Base-by-base conservation (phyloP, 1,284 basidiomycete species). In the Marasmius fiardii region DNA sequence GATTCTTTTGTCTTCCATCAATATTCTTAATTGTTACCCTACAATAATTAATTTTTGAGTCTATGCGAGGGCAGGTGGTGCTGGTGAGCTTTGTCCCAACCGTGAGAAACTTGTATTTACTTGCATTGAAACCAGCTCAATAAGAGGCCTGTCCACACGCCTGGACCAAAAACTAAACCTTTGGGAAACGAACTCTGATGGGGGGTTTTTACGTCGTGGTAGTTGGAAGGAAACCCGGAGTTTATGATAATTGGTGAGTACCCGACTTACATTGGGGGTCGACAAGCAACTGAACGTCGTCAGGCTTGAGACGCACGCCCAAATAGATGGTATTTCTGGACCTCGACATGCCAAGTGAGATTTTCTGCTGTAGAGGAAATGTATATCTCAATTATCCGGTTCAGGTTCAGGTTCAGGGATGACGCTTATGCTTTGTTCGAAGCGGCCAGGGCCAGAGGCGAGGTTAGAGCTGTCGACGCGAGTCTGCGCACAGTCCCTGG, bases 151-250 rank as follows among this genome's bases (percentile, higher is more conserved):
- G n/a, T n/a, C n/a, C n/a, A n/a, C n/a, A n/a, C n/a, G n/a, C 20
- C 10, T 24, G 10, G 16, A 50, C 26, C 34, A 11, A 2, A 6
- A 21, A 49, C 11, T 6, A 18, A 12, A 7, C 31, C 16, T 4
- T 14, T 41, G 23, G 21, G 2, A 51, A 14, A 23, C 28, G 6
- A 18, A 43, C 16, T 41, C 55, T 28, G 41, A 81, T 78, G 78
- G 66, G 63, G 1, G 64, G 69, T 31, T 81, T 72, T 64, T 78
- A 82, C 52, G 73, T 73, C 24, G 79, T 85, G 10, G 72, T 66
- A 14, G 68, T 71, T 12, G 81, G 82, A 39, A 73, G 55, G 16
- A 53, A 66, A 16, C 72, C 75, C 4, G 80, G 82, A 1, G 68
- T 83, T 31, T 83, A 76, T 58, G 56, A 63, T 4, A 67, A 63